Percentiles rank a stretch among this genome's conserved stretches.
Evolutionary conservation across 352 stramenopile species (phyloP).

Genomic region (Phytophthora europaea): DNA sequence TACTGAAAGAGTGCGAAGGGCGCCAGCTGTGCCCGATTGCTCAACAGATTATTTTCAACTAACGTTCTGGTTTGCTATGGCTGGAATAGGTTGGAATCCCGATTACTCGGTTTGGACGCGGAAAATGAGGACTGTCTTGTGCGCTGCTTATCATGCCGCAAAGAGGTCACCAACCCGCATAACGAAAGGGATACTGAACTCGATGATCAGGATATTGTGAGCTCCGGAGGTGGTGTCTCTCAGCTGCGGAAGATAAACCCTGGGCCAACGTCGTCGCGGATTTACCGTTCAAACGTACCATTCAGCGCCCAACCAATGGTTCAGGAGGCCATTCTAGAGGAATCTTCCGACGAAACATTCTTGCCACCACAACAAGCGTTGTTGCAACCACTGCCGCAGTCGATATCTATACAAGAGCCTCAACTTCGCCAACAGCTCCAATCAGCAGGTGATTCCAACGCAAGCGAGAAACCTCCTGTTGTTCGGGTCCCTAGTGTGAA

Average conservation of each 20-base stretch:
- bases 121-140: conserved; percentile 76
- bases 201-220: conserved; percentile 36
- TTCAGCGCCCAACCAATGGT: conserved; percentile 55
- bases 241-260: conserved; percentile 64
- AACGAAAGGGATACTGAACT: conserved; percentile 22
- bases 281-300: conserved; percentile 75
- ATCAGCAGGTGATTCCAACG: conserved; percentile 35
- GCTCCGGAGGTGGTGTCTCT: conserved; percentile 7
- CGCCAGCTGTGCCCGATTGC: not conserved
- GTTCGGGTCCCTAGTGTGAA: conserved; percentile 26
- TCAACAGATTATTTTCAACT: not conserved
- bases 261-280: conserved; percentile 52
- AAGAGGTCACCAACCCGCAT: conserved; percentile 53
- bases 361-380: conserved; percentile 3
- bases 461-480: conserved; percentile 27
- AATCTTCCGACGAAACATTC: conserved; percentile 13
- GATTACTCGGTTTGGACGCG: conserved; percentile 54
- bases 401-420: conserved; percentile 5
- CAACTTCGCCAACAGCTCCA: conserved; percentile 26
- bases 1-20: conserved; percentile 66
- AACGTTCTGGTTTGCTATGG: not conserved
- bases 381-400: conserved; percentile 1
- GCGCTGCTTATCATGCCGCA: conserved; percentile 76
- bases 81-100: conserved; percentile 55
- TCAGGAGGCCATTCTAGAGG: conserved; percentile 35